Base-by-base conservation (phyloP, 176 grass and related monocot genomes). In the Oryza brachyantha region DNA sequence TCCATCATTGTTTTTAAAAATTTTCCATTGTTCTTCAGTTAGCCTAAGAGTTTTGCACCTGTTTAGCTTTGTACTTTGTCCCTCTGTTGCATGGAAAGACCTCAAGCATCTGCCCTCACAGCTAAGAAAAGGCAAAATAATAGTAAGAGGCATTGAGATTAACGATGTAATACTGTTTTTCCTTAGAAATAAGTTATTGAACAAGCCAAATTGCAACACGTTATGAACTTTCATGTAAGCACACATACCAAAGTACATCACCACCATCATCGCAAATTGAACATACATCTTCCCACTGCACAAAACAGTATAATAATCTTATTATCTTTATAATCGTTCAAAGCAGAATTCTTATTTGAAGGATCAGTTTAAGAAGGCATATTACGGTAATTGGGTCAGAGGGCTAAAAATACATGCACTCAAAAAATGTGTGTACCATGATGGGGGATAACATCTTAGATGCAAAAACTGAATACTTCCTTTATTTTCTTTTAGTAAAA, bases 241-340 rank as follows among this genome's bases (percentile, higher is more conserved):
- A 66, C 27, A 87, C 78, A 32, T 87, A 93, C 91, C 84, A 84
- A 74, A 73, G 24, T 17, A 90, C 42, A 28, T 45, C 36, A 81
- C 87, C 91, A 54, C 87, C 84, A 50, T 93, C 64, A 4, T 93
- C 84, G 21, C 91, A 93, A 31, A 93, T 73, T 70, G 84, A 67
- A 90, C 91, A 93, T 69, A 90, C 62, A 70, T 42, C 55, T 22
- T 85, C 67, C 22, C 54, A 66, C 76, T 88, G 81, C 81, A 75
- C 54, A 75, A 35, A 73, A n/a, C 2, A 42, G 12, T 8, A 79
- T 0, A 63, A 70, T 64, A 29, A 75, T 76, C 7, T 84, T 27
- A 55, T 64, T n/a, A 75, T 76, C 4, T 88, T 41, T 55, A 59
- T 28, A 21, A 2, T 32, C 31, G 41, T 32, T 16, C 61, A 11